Percentiles rank a stretch among this genome's conserved stretches.
Conservation (phyloP, 352 stramenopile species). For the Hyaloperonospora arabidopsidis region DNA sequence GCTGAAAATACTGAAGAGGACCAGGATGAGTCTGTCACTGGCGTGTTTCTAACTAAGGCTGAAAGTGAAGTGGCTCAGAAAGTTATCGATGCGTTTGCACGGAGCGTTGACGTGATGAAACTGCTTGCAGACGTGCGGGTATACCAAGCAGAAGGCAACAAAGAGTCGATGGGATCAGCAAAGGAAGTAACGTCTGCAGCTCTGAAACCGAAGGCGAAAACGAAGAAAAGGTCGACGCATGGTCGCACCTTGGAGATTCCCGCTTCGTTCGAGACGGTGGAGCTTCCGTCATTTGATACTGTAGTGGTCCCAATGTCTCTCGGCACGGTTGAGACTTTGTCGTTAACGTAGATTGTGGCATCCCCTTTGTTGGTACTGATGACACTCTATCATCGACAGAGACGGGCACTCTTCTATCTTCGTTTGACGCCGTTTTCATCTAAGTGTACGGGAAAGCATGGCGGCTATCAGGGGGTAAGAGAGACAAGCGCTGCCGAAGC, state of each 20-base stretch:
- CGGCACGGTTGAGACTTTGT: conserved; percentile 8
- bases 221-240: conserved; percentile 22
- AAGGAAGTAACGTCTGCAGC: neutral
- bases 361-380: conserved; percentile 5
- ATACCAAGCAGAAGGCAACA: conserved; percentile 15
- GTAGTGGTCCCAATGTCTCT: conserved; percentile 6
- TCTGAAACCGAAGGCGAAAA: conserved; percentile 10
- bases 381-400: conserved; percentile 9
- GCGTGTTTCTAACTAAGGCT: conserved; percentile 25
- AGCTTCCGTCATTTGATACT: conserved; percentile 11
- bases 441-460: conserved; percentile 1
- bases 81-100: conserved; percentile 38
- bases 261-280: conserved; percentile 22
- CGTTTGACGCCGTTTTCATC: conserved; percentile 11
- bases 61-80: conserved; percentile 25
- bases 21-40: conserved; percentile 10
- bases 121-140: conserved; percentile 28
- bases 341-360: conserved; percentile 13
- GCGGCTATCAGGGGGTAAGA: no score
- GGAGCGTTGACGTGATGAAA: conserved; percentile 30
- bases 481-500: no score
- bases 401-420: conserved; percentile 7
- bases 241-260: conserved; percentile 27
- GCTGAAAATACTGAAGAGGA: conserved; percentile 16
- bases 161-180: neutral